Conservation (phyloP, 1,284 basidiomycete genomes). For the Rhodotorula sp. region DNA sequence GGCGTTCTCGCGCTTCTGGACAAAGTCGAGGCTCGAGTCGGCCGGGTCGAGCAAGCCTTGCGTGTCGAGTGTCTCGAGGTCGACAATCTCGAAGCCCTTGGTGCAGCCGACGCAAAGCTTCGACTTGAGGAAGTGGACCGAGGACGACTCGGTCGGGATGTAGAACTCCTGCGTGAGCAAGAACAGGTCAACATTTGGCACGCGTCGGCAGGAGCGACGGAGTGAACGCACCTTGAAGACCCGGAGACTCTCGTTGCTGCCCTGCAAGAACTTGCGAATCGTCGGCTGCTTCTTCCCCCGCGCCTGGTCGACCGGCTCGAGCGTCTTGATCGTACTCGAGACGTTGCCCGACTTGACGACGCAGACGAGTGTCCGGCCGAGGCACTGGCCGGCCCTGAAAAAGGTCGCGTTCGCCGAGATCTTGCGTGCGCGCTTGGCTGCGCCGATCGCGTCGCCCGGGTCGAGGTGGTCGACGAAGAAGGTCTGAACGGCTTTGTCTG, state of each 20-base stretch:
- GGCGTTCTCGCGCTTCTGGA: slow-evolving; percentile 81
- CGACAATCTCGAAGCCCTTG: slow-evolving; percentile 99
- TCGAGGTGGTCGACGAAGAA: slow-evolving; percentile 94
- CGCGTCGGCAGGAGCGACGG: slow-evolving; percentile 4
- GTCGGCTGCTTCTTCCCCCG: slow-evolving; percentile 67
- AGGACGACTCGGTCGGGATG: slow-evolving; percentile 94
- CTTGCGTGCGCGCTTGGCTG: slow-evolving; percentile 88
- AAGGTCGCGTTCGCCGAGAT: slow-evolving; percentile 96
- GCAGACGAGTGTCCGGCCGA: slow-evolving; percentile 92
- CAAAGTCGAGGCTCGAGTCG: slow-evolving; percentile 89
- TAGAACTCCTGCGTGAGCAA: slow-evolving; percentile 68
- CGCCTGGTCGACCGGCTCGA: slow-evolving; percentile 91
- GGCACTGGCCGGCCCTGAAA: slow-evolving; percentile 93
- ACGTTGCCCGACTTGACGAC: slow-evolving; percentile 85
- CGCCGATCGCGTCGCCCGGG: slow-evolving; percentile 82
- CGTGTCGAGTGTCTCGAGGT: slow-evolving; percentile 94
- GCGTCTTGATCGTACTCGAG: slow-evolving; percentile 94
- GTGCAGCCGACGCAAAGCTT: slow-evolving; percentile 96
- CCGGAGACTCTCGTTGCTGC: slow-evolving; percentile 90
- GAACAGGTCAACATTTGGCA: not conserved
- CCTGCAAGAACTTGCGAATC: slow-evolving; percentile 88
- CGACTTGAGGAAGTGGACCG: slow-evolving; percentile 96
- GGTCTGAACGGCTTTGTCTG: slow-evolving; percentile 68
- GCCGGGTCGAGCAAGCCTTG: slow-evolving; percentile 93
- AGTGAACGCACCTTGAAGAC: slow-evolving; percentile 73